phyloP scores from a whole-genome alignment of 148 eudicot species.

The Rhododendron ferrugineum region DNA sequence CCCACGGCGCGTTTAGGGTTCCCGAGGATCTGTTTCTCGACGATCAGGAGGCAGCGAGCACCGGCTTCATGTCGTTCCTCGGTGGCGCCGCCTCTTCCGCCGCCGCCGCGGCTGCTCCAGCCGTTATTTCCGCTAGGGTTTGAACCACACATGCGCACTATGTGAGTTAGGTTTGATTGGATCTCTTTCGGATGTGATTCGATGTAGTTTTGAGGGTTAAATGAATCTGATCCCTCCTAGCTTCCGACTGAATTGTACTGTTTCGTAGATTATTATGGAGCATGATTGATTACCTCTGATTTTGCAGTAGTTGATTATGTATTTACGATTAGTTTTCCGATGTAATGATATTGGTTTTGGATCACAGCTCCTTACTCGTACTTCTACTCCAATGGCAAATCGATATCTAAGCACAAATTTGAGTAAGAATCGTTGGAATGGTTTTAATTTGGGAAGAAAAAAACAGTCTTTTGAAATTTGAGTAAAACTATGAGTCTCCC shows the following conservation, averaged over 20 bases:
- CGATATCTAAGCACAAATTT: too few species aligned
- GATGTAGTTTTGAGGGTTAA: constrained; percentile 3
- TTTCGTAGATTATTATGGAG: background rate
- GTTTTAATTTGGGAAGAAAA: too few species aligned
- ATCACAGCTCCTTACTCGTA: too few species aligned
- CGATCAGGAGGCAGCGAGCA: constrained; percentile 49
- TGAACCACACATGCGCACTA: constrained; percentile 11
- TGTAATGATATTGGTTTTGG: constrained; percentile 3
- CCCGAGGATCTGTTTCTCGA: constrained; percentile 76
- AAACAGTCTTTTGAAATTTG: too few species aligned
- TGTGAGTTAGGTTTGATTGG: constrained; percentile 32
- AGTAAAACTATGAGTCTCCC: too few species aligned
- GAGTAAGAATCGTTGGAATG: too few species aligned
- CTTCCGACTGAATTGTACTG: background rate
- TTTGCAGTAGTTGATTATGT: background rate
- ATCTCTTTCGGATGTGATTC: constrained; percentile 14
- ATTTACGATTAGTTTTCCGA: background rate
- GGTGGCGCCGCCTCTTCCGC: constrained; percentile 69
- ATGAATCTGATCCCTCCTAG: background rate
- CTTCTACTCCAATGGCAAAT: too few species aligned
- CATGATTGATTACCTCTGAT: background rate
- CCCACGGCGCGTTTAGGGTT: constrained; percentile 70
- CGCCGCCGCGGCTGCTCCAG: constrained; percentile 47
- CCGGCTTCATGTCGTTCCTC: constrained; percentile 59
- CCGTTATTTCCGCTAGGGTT: constrained; percentile 35